Conservation (phyloP, 345 rosid genomes). For the Zanthoxylum bungeanum region DNA sequence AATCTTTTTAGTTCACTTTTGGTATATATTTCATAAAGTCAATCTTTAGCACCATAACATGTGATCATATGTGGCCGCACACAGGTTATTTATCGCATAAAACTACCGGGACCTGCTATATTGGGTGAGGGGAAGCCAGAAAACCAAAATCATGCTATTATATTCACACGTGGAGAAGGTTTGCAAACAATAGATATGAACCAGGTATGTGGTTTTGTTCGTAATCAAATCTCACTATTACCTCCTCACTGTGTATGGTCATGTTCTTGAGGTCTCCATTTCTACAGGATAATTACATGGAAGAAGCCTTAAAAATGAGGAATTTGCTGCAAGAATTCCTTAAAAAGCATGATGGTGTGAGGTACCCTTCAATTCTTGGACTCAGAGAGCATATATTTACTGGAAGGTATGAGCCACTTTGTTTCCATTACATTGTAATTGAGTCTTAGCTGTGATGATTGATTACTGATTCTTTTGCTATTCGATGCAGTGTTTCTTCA, state of each 20-base stretch:
- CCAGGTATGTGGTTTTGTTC: slow-evolving; percentile 51
- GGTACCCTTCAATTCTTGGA: slow-evolving; percentile 92
- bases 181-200: slow-evolving; percentile 99
- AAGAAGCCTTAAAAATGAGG: slow-evolving; percentile 98
- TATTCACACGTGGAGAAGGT: slow-evolving; percentile 97
- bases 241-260: neutral
- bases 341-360: slow-evolving; percentile 86
- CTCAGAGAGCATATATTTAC: slow-evolving; percentile 99
- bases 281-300: slow-evolving; percentile 94
- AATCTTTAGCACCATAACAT: neutral
- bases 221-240: neutral
- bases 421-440: neutral
- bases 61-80: slow-evolving; percentile 6
- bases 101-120: slow-evolving; percentile 96
- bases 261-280: neutral
- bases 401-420: slow-evolving; percentile 61
- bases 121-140: slow-evolving; percentile 99
- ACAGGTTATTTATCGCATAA: slow-evolving; percentile 93
- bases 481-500: slow-evolving; percentile 85
- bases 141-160: slow-evolving; percentile 97
- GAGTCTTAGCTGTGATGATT: neutral
- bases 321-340: slow-evolving; percentile 96
- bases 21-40: neutral
- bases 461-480: slow-evolving; percentile 4
- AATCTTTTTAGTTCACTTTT: neutral